Conservation (phyloP, 75 land plant species). For the Ceratopteris richardii region DNA sequence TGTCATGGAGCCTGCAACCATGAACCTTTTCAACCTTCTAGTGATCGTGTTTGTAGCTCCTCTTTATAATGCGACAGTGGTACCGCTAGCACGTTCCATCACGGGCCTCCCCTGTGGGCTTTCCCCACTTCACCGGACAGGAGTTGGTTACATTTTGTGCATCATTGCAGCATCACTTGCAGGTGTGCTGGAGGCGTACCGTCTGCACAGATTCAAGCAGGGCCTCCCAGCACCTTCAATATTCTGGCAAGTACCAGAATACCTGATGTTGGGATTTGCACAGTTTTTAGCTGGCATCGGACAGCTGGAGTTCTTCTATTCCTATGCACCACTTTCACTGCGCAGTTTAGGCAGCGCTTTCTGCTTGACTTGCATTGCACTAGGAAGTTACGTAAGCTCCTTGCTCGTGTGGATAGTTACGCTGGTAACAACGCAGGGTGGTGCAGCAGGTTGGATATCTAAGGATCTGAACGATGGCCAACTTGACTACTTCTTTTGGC, state of each 20-base stretch:
- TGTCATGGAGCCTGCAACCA: slow-evolving; percentile 49
- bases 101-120: slow-evolving; percentile 82
- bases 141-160: slow-evolving; percentile 57
- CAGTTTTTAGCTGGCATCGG: slow-evolving; percentile 10
- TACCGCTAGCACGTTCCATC: slow-evolving; percentile 52
- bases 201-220: slow-evolving; percentile 12
- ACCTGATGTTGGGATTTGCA: slow-evolving; percentile 6
- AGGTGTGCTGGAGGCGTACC: slow-evolving; percentile 49
- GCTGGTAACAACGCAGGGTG: slow-evolving; percentile 13
- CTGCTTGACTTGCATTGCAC: neutral
- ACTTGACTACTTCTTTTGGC: slow-evolving; percentile 52
- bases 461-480: slow-evolving; percentile 53
- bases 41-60: slow-evolving; percentile 64
- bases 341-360: slow-evolving; percentile 16
- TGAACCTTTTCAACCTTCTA: slow-evolving; percentile 58
- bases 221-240: slow-evolving; percentile 7
- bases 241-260: slow-evolving; percentile 17
- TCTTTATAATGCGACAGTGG: slow-evolving; percentile 60
- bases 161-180: slow-evolving; percentile 64
- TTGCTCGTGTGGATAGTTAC: neutral
- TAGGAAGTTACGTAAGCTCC: slow-evolving; percentile 8
- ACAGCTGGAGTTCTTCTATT: slow-evolving; percentile 18
- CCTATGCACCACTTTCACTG: slow-evolving; percentile 4
- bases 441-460: slow-evolving; percentile 48
- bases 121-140: slow-evolving; percentile 74